Evolutionary conservation across 495 filamentous ascomycete genomes (phyloP), one percentile per base, ranked within the genome.

Genomic region (Clohesyomyces aquaticus): DNA sequence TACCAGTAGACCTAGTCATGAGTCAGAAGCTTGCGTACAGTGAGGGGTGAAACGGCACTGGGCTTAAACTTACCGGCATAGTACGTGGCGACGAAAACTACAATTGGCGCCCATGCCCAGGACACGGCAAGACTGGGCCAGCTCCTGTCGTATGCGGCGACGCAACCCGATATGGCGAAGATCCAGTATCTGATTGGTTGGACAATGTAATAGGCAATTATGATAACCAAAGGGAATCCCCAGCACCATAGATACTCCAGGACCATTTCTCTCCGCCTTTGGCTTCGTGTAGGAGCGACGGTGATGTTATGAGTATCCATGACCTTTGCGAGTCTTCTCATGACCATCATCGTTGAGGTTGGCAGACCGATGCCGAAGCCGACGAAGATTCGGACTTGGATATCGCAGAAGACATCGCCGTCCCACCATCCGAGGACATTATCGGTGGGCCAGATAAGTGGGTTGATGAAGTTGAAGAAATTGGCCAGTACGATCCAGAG

Each of bases 391-490:
- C 91, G 91, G 52, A 84, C 80, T 72, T 96, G 82, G 25, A 97
- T 72, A 74, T 98, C 94, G 71, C 94, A 98, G 61, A 92, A 84
- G 1, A 85, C 88, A 3, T 77, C 70, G 21, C 94, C 94, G 56
- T 82, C 77, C 81, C 82, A 98, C 87, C 89, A 93, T 4, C 67
- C 73, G 0, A 71, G 68, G 41, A 86, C 77, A 66, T 93, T 79
- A 72, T 94, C 86, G 16, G 80, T 83, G 23, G 83, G 84, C 94
- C 94, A 98, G 56, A 96, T 82, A 41, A 94, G 70, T 10, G 89
- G 80, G 73, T 96, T 96, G 79, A 89, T 69, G 65, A 90, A 82
- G 66, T 81, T 87, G 73, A 86, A 79, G 21, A 88, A 6, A 72
- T 93, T 92, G 69, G 85, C 71, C 10, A 89, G 19, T 21, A 85